Conservation (phyloP, 139 green algal species). For the Deuterostichococcus epilithicus region DNA sequence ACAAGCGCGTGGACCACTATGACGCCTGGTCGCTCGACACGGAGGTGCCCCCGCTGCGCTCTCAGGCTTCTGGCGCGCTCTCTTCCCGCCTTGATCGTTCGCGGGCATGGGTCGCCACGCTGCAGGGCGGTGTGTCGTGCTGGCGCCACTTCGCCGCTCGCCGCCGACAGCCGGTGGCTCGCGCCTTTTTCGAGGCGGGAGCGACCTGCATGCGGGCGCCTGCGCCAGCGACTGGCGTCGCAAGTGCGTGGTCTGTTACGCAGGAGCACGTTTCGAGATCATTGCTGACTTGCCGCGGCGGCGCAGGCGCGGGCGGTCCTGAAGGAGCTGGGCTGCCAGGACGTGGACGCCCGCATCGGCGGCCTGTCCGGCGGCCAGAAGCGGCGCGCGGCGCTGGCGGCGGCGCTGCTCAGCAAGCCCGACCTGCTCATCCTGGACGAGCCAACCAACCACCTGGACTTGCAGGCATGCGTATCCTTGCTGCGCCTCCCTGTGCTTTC, state of each 20-base stretch:
- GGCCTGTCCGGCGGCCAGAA: constrained; percentile 60
- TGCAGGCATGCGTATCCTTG: constrained; percentile 10
- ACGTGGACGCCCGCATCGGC: background rate
- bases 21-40: background rate
- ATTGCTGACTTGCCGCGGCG: too few species aligned
- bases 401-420: constrained; percentile 60
- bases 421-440: constrained; percentile 78
- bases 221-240: too few species aligned
- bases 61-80: too few species aligned
- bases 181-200: too few species aligned
- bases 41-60: background rate
- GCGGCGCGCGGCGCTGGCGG: constrained; percentile 65
- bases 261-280: too few species aligned
- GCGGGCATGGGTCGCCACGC: too few species aligned
- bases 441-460: constrained; percentile 76
- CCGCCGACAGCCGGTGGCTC: too few species aligned
- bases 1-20: constrained; percentile 1
- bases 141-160: too few species aligned
- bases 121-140: too few species aligned
- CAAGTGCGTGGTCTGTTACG: too few species aligned
- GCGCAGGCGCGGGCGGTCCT: constrained; percentile 10
- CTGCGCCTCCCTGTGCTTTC: constrained; percentile 28
- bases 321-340: constrained; percentile 7
- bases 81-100: too few species aligned
- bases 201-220: too few species aligned